phyloP scores from a whole-genome alignment of 2,329 filamentous ascomycete genomes.

The Magnaporthales sp. region DNA sequence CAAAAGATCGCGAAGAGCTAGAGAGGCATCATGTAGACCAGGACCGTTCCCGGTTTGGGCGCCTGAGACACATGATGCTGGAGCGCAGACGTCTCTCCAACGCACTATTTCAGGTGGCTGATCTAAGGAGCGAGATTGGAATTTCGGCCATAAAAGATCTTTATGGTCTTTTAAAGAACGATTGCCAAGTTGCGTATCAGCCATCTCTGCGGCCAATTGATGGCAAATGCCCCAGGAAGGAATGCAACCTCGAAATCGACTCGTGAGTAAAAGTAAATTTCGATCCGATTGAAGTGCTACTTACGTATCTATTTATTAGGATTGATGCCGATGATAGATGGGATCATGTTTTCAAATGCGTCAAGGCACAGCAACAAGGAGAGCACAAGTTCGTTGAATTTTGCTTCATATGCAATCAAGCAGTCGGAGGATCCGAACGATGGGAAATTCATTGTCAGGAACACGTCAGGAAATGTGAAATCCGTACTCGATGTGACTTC shows the following conservation, averaged over 20 bases:
- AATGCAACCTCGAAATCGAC: not conserved
- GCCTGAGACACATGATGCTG: not conserved
- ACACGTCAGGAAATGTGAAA: not conserved
- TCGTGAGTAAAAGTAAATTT: not conserved
- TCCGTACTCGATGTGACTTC: not conserved
- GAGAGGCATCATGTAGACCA: not conserved
- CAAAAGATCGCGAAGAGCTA: slow-evolving; percentile 1
- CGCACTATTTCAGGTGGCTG: not conserved
- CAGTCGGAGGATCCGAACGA: not conserved
- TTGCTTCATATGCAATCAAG: not conserved
- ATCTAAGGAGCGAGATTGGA: not conserved
- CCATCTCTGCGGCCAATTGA: not conserved
- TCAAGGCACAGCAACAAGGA: not conserved
- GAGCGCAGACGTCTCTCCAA: not conserved
- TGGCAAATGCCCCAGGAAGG: not conserved
- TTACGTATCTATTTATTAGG: not conserved
- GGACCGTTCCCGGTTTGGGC: not conserved
- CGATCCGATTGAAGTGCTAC: not conserved
- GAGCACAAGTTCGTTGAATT: not conserved
- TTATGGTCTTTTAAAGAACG: not conserved
- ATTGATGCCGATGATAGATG: not conserved
- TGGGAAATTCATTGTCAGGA: not conserved
- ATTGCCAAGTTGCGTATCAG: not conserved
- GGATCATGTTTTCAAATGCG: not conserved
- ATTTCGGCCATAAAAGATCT: not conserved